A percentile compares a stretch with the other conserved stretches of the same genome.
Evolutionary conservation across 345 rosid genomes (phyloP).

Genomic region (Pistacia vera): DNA sequence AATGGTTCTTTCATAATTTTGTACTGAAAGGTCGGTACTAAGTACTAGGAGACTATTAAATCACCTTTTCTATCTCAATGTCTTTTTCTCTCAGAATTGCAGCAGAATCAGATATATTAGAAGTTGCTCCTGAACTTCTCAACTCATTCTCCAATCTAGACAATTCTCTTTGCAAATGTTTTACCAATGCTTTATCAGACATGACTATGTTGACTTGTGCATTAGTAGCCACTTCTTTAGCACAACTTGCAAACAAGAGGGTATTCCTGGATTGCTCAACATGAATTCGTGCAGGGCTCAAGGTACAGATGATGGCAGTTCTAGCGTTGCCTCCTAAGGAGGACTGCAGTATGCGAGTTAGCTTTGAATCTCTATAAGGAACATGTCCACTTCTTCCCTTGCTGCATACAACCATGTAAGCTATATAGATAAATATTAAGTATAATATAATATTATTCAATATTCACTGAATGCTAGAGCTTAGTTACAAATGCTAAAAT

Average conservation of each 20-base stretch:
- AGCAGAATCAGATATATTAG: slow-evolving; percentile 44
- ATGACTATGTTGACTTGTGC: slow-evolving; percentile 87
- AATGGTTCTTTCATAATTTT: neutral
- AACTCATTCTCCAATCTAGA: slow-evolving; percentile 79
- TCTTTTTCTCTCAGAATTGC: slow-evolving; percentile 69
- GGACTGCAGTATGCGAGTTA: slow-evolving; percentile 91
- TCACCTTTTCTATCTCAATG: slow-evolving; percentile 78
- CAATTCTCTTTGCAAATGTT: slow-evolving; percentile 87
- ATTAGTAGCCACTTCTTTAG: slow-evolving; percentile 87
- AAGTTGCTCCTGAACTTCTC: slow-evolving; percentile 47
- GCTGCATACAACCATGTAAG: slow-evolving; percentile 56
- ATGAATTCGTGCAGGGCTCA: slow-evolving; percentile 92
- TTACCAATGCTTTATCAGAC: slow-evolving; percentile 88
- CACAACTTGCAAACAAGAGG: slow-evolving; percentile 92
- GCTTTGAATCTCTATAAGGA: slow-evolving; percentile 93
- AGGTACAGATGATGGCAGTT: slow-evolving; percentile 89
- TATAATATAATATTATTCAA: neutral
- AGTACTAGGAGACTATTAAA: slow-evolving; percentile 10
- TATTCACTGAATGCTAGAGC: slow-evolving; percentile 14
- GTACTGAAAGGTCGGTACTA: neutral
- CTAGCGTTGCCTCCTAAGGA: slow-evolving; percentile 93
- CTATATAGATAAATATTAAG: slow-evolving; percentile 12
- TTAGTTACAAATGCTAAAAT: slow-evolving; percentile 1
- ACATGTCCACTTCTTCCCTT: slow-evolving; percentile 89
- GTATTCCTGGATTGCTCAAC: slow-evolving; percentile 96